These are phyloP conservation scores for Dissophora globulifera DNA, from an alignment of 192 early-diverging fungal species.

Conservation along the genomic window DNA sequence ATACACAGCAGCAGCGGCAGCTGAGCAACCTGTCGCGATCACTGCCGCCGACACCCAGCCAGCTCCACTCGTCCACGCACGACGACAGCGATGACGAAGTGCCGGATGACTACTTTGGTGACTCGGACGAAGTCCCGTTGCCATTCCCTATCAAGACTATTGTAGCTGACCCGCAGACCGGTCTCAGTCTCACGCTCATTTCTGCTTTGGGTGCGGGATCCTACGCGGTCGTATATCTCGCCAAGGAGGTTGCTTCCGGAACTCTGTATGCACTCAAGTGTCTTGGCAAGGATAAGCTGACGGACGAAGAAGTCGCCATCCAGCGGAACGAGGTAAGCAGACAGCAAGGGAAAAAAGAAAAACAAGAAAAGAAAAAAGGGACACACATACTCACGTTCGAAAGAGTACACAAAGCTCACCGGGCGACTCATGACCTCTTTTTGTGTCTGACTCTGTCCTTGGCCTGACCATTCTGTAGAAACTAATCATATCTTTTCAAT, in stretches of 20 bases:
- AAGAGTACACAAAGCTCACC: no score
- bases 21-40: slow-evolving; percentile 45
- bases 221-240: slow-evolving; percentile 82
- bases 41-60: slow-evolving; percentile 49
- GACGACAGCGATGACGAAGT: slow-evolving; percentile 20
- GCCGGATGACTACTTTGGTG: slow-evolving; percentile 49
- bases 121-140: slow-evolving; percentile 47
- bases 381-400: no score
- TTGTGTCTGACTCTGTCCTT: no score
- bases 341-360: no score
- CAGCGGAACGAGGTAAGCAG: slow-evolving; percentile 75
- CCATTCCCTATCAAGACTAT: slow-evolving; percentile 56
- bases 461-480: no score
- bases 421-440: no score
- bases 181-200: slow-evolving; percentile 51
- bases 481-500: not conserved
- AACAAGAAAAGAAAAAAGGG: no score
- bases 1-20: slow-evolving; percentile 26
- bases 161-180: slow-evolving; percentile 49
- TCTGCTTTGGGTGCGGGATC: slow-evolving; percentile 75
- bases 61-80: slow-evolving; percentile 23
- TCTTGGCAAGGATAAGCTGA: slow-evolving; percentile 71
- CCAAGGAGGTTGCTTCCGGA: slow-evolving; percentile 64
- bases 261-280: slow-evolving; percentile 78
- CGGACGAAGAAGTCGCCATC: slow-evolving; percentile 69